Conservation (phyloP, 1,284 basidiomycete genomes). For the Microbotryomycetes sp. region DNA sequence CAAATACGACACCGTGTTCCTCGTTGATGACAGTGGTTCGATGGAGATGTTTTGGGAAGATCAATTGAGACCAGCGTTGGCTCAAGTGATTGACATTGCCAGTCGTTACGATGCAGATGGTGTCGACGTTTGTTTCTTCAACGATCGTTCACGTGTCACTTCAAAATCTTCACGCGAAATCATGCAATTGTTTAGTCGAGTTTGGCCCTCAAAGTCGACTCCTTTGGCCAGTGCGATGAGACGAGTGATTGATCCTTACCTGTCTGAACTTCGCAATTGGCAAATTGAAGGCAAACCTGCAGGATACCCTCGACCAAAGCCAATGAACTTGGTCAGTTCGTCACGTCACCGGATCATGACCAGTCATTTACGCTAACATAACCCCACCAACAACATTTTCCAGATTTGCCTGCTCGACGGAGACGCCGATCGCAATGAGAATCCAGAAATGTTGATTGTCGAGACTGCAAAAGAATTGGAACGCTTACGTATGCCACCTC, state of each 20-base stretch:
- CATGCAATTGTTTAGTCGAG: slow-evolving; percentile 12
- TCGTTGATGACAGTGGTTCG: slow-evolving; percentile 3
- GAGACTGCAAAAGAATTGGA: slow-evolving; percentile 15
- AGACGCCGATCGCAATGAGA: slow-evolving; percentile 21
- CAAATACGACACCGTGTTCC: slow-evolving; percentile 11
- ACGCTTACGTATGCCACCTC: neutral
- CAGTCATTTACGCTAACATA: neutral
- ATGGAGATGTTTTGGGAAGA: slow-evolving; percentile 18
- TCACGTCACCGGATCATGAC: neutral
- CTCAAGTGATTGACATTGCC: neutral
- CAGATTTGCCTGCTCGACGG: slow-evolving; percentile 14
- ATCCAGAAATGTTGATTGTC: slow-evolving; percentile 31
- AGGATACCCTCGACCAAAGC: slow-evolving; percentile 19
- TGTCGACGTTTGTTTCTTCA: slow-evolving; percentile 27
- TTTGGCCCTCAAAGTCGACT: slow-evolving; percentile 13
- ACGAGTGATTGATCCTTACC: slow-evolving; percentile 22
- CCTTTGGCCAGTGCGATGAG: slow-evolving; percentile 13
- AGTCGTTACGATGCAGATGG: slow-evolving; percentile 16
- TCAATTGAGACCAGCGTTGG: slow-evolving; percentile 1
- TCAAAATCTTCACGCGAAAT: slow-evolving; percentile 4
- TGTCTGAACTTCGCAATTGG: slow-evolving; percentile 10
- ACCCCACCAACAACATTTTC: neutral
- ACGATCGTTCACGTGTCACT: slow-evolving; percentile 1
- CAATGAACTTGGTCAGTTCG: slow-evolving; percentile 14
- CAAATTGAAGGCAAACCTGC: slow-evolving; percentile 4